Evolutionary conservation across 495 filamentous ascomycete species (phyloP).

Genomic region (Pyrenula aspistea): DNA sequence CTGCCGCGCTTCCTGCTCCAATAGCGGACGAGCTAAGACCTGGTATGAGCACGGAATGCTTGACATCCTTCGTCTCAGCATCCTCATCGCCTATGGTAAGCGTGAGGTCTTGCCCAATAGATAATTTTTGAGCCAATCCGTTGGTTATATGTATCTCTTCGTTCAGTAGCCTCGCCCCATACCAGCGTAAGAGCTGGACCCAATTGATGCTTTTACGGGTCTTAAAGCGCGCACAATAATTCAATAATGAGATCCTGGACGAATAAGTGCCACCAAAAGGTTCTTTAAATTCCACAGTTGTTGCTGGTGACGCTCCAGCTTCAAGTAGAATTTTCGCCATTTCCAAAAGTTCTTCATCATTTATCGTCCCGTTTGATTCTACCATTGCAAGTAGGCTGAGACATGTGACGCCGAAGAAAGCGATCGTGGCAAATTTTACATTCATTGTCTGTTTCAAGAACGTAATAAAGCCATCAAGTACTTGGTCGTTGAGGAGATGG

Average conservation of each 20-base stretch:
- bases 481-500: not conserved
- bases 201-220: not conserved
- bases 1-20: not conserved
- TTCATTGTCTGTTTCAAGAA: not conserved
- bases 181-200: not conserved
- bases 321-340: not conserved
- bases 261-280: not conserved
- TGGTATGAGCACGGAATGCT: not conserved
- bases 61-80: not conserved
- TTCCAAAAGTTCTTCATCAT: not conserved
- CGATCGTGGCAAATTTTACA: not conserved
- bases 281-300: not conserved
- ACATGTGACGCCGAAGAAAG: not conserved
- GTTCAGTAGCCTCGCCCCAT: not conserved
- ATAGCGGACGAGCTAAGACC: not conserved
- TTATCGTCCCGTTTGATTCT: not conserved
- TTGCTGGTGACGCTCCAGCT: not conserved
- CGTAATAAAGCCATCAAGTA: not conserved
- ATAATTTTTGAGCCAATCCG: not conserved
- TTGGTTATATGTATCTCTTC: not conserved
- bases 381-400: not conserved
- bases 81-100: not conserved
- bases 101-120: not conserved
- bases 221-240: not conserved
- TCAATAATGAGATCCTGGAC: not conserved